phyloP scores from a whole-genome alignment of 257 asterid genomes.

The Capsicum baccatum region DNA sequence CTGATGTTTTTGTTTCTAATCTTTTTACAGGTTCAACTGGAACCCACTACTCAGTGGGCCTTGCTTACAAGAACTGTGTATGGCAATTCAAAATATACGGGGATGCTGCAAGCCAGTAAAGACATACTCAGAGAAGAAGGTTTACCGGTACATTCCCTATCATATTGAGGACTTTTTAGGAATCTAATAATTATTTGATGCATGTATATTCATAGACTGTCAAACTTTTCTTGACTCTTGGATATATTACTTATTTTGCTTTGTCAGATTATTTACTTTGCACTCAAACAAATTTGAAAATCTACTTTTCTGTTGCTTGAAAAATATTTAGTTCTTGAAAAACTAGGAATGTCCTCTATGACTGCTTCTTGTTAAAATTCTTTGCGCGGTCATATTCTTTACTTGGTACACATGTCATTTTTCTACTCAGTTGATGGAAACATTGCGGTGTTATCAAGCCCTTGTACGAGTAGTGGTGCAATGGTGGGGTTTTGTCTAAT shows the following conservation, averaged over 20 bases:
- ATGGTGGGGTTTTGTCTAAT: background rate
- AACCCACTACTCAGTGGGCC: conserved; percentile 87
- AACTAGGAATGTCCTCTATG: background rate
- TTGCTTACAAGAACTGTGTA: conserved; percentile 59
- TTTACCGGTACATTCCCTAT: conserved; percentile 54
- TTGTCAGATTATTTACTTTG: background rate
- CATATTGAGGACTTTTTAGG: background rate
- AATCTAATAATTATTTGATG: background rate
- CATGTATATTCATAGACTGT: background rate
- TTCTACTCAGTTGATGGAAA: background rate
- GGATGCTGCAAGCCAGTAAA: conserved; percentile 90
- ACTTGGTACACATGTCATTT: background rate
- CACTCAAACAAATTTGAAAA: conserved; percentile 4
- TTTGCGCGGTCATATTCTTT: background rate
- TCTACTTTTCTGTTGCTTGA: background rate
- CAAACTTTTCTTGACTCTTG: too few species aligned
- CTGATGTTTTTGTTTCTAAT: conserved; percentile 25
- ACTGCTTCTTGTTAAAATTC: background rate
- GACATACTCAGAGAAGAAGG: conserved; percentile 97
- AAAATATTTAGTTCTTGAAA: background rate
- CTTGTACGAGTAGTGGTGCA: background rate
- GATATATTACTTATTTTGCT: background rate
- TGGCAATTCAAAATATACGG: conserved; percentile 71
- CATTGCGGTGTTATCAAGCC: background rate
- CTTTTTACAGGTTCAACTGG: conserved; percentile 79